Conservation (phyloP, 768 basidiomycete species). For the Boletellus ananas region DNA sequence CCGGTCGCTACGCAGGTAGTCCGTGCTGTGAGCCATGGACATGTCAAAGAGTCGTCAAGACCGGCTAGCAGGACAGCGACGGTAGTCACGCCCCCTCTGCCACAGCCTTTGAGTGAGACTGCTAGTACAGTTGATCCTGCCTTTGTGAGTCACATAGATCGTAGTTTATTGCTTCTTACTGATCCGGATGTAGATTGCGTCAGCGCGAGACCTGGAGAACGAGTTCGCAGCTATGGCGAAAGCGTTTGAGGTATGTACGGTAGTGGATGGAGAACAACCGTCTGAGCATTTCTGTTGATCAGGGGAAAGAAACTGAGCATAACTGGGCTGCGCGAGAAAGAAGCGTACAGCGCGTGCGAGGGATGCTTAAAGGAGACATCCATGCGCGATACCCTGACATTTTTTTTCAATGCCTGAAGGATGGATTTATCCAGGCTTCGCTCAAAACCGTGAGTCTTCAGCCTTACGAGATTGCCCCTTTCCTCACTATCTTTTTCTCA, state of each 20-base stretch:
- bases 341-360: slow-evolving; percentile 71
- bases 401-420: slow-evolving; percentile 73
- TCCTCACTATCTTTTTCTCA: slow-evolving; percentile 29
- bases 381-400: slow-evolving; percentile 67
- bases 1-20: slow-evolving; percentile 32
- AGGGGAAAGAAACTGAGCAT: slow-evolving; percentile 97
- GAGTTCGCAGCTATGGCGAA: slow-evolving; percentile 81
- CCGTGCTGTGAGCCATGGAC: slow-evolving; percentile 48
- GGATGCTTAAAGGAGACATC: slow-evolving; percentile 87
- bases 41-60: slow-evolving; percentile 47
- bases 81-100: slow-evolving; percentile 39
- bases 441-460: slow-evolving; percentile 70
- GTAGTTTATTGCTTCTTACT: neutral
- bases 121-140: slow-evolving; percentile 53
- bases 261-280: neutral
- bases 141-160: slow-evolving; percentile 50
- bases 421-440: slow-evolving; percentile 76
- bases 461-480: neutral
- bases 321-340: slow-evolving; percentile 88
- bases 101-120: slow-evolving; percentile 41
- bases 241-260: slow-evolving; percentile 65
- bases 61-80: slow-evolving; percentile 59
- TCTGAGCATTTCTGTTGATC: slow-evolving; percentile 2
- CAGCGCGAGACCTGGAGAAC: slow-evolving; percentile 75
- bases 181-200: slow-evolving; percentile 60